Evolutionary conservation across 306 rosid species (phyloP), one percentile per base, ranked within the genome.

Genomic region (Rosa rugosa): DNA sequence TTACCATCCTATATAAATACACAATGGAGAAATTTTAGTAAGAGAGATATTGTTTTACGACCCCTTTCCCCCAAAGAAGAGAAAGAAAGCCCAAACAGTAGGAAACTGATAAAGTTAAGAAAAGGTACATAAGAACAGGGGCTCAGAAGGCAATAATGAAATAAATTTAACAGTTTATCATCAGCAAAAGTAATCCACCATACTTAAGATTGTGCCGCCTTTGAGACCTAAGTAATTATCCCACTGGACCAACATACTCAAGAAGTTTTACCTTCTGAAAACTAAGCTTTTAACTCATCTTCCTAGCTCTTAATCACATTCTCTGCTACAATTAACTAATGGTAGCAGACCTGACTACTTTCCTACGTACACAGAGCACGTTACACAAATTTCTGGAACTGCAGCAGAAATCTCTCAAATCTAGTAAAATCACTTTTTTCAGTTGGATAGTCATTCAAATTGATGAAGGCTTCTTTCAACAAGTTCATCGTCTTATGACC

Each of bases 1-100:
- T 93, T 90, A 69, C 99, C 98, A 87, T 87, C 90, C 99, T 95
- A 89, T 78, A 75, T 68, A 11, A 53, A 73, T 75, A 67, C 45
- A 11, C 4, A 71, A 12, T 31, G 31, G 25, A 83, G 44, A 63
- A 5, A 27, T 36, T 25, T 49, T 80, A 20, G 64, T 44, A 46
- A 22, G 23, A 5, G 27, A 59, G 5, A 60, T 6, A 27, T 13
- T 34, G 20, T 63, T 27, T 16, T 14, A n/a, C n/a, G 13, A 12
- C 8, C 69, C 69, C 66, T 10, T 51, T 63, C 42, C n/a, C 5
- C n/a, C n/a, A 23, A 25, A 60, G 14, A 64, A 5, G 13, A 27
- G n/a, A 64, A 64, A 34, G 44, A 64, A 16, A 64, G 1, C 12
- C 16, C n/a, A 34, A 2, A 64, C 69, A 64, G 22, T 31, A 63